phyloP scores from a whole-genome alignment of 495 filamentous ascomycete genomes.

The Clohesyomyces aquaticus region DNA sequence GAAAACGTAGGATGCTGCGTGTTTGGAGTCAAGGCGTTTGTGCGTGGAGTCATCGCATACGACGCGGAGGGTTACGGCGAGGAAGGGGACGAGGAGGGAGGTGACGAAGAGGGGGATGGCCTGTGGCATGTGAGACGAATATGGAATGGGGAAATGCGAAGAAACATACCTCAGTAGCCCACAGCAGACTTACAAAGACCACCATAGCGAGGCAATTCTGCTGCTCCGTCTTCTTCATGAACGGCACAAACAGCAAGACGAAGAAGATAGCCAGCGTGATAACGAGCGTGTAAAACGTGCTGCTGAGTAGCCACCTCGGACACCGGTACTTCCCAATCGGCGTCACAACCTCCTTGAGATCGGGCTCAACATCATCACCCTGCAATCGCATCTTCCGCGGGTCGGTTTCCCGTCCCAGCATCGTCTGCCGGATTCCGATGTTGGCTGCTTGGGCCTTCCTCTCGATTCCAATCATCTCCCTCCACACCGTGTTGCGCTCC shows the following conservation, averaged over 20 bases:
- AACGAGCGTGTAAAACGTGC: conserved; percentile 77
- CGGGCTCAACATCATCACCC: conserved; percentile 71
- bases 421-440: conserved; percentile 74
- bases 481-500: conserved; percentile 98
- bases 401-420: conserved; percentile 76
- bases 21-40: conserved; percentile 68
- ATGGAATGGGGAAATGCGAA: background rate
- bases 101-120: conserved; percentile 98
- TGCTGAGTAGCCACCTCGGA: conserved; percentile 81
- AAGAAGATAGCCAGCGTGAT: conserved; percentile 72
- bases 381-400: conserved; percentile 71
- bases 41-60: conserved; percentile 75
- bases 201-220: conserved; percentile 95
- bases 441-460: conserved; percentile 94
- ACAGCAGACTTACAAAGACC: conserved; percentile 89
- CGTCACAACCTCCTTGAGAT: conserved; percentile 71
- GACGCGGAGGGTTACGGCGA: conserved; percentile 83
- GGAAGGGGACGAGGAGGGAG: conserved; percentile 88
- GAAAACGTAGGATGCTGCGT: conserved; percentile 80
- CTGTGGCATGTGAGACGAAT: conserved; percentile 51
- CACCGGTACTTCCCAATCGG: conserved; percentile 76
- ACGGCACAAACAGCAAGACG: conserved; percentile 68
- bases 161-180: conserved; percentile 85
- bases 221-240: conserved; percentile 84
- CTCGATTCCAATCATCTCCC: conserved; percentile 98